phyloP scores from a whole-genome alignment of 768 basidiomycete genomes.

The Termitomyces eurrhizus region DNA sequence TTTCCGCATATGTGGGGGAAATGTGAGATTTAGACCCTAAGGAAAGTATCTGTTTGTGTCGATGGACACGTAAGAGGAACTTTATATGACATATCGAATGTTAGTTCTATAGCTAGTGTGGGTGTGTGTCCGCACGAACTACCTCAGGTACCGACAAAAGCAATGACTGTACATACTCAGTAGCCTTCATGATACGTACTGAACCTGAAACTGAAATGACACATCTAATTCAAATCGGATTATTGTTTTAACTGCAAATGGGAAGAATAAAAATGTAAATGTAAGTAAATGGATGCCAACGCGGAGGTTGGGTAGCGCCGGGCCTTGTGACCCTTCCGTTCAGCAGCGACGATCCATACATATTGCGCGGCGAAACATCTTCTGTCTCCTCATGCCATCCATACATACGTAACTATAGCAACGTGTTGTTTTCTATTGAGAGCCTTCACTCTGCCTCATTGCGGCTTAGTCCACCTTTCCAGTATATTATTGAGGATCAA shows the following conservation, averaged over 20 bases:
- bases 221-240: neutral
- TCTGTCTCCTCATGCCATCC: no score
- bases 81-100: neutral
- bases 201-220: neutral
- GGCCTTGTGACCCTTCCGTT: neutral
- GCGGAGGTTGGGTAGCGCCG: neutral
- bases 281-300: neutral
- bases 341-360: neutral
- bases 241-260: neutral
- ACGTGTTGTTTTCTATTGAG: neutral
- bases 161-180: neutral
- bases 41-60: neutral
- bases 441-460: neutral
- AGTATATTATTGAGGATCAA: no score
- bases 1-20: no score
- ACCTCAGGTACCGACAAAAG: neutral
- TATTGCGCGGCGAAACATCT: no score
- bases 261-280: neutral
- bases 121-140: neutral
- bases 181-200: neutral
- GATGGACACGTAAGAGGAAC: neutral
- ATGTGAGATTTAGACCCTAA: neutral
- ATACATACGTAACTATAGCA: neutral
- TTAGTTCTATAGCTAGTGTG: neutral
- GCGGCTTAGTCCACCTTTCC: neutral